Evolutionary conservation across 805 yeast genomes (phyloP), one percentile per base, ranked within the genome.

Genomic region (Pichia californica): DNA sequence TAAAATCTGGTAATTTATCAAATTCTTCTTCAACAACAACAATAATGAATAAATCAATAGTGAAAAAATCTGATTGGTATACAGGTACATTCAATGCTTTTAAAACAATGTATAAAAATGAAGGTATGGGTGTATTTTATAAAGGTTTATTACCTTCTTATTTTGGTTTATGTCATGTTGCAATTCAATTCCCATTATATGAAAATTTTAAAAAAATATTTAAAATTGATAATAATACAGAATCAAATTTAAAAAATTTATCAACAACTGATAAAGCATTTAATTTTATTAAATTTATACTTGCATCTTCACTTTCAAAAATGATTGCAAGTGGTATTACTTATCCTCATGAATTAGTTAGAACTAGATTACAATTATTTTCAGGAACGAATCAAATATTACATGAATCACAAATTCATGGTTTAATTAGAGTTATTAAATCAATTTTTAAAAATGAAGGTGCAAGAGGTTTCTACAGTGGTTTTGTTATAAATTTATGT

Each of bases 141-240:
- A 77, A 91, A 35, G 99, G 99, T 1, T 68, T 91, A 23, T 76
- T 88, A 9, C 96, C 98, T 1, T 89, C 97, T 0, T 69, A 91
- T 45, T 77, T 91, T 54, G 99, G 99, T 0, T 71, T 91, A 27
- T 69, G 86, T 32, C 98, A 91, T 61, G 98, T 91, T 35, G 98
- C 97, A 1, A 84, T 91, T 41, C 98, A 91, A 63, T 91, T 91
- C 71, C 98, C 98, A 26, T 77, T 88, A 9, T 91, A 91, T 61
- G 99, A 91, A 57, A 72, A 77, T 52, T 68, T 91, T 50, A 91
- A 91, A 58, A 59, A 61, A 18, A n/a, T 69, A 27, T 70, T 85
- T 25, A 59, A 58, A 30, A 40, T 51, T 14, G 40, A 37, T 13
- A 46, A 46, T 36, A 38, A 40, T n/a, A 41, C 36, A 20, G 45